Evolutionary conservation across 768 basidiomycete genomes (phyloP).

Genomic region (Calvatia gigantea): DNA sequence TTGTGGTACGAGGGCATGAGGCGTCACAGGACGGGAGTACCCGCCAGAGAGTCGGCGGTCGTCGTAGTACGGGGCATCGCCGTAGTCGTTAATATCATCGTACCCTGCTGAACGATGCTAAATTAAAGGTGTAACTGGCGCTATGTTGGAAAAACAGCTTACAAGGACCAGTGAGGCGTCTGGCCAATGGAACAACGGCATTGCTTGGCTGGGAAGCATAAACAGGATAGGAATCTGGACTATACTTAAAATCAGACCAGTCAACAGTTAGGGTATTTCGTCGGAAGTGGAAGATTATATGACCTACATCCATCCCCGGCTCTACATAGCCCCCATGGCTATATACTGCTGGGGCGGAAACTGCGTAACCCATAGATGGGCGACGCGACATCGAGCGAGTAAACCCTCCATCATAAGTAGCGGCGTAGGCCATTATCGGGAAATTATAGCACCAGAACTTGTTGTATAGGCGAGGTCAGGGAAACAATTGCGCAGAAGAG

Average conservation of each 20-base stretch:
- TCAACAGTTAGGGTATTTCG: conserved; percentile 3
- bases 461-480: not conserved
- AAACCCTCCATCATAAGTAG: conserved; percentile 23
- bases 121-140: not conserved
- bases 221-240: conserved; percentile 41
- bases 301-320: conserved; percentile 38
- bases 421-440: conserved; percentile 18
- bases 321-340: conserved; percentile 40
- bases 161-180: conserved; percentile 41
- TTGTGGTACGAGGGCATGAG: not conserved
- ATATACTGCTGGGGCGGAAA: conserved; percentile 22
- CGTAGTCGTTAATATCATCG: conserved; percentile 46
- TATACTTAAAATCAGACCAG: conserved; percentile 30
- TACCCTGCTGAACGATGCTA: conserved; percentile 36
- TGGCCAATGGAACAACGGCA: conserved; percentile 34
- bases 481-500: not conserved
- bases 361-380: conserved; percentile 34
- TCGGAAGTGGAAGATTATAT: not conserved
- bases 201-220: conserved; percentile 36
- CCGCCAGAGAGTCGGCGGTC: conserved; percentile 37
- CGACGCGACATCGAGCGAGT: conserved; percentile 32
- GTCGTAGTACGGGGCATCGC: conserved; percentile 51
- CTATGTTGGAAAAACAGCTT: too few species aligned
- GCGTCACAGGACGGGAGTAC: conserved; percentile 17
- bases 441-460: too few species aligned